Evolutionary conservation across 1,139 yeast genomes (phyloP).

Genomic region (Lodderomyces orthopsilosis): DNA sequence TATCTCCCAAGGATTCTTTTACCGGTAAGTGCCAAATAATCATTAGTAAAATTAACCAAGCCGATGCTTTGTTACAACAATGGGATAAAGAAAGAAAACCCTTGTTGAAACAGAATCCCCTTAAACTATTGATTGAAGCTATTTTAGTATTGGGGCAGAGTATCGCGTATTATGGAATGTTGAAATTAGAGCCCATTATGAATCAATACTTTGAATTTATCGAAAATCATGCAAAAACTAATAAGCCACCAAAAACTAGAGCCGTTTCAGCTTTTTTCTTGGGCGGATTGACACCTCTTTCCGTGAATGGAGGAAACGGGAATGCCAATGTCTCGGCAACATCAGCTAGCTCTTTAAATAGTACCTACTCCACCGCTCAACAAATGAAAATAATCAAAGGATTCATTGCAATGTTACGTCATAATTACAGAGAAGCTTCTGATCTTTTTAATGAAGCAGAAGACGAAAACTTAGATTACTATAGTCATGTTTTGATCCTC

Average conservation of each 20-base stretch:
- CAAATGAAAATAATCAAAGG: constrained; percentile 11
- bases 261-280: constrained; percentile 9
- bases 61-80: constrained; percentile 8
- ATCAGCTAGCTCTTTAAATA: not conserved
- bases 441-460: constrained; percentile 6
- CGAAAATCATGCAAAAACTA: not conserved
- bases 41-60: constrained; percentile 8
- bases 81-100: constrained; percentile 11
- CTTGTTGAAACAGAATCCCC: constrained; percentile 8
- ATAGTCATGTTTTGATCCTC: not conserved
- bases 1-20: constrained; percentile 10
- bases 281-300: not conserved
- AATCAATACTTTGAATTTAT: constrained; percentile 10
- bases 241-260: constrained; percentile 5
- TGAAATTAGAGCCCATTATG: constrained; percentile 12
- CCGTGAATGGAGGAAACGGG: not conserved
- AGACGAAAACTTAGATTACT: constrained; percentile 1
- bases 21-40: constrained; percentile 13
- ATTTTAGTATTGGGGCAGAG: constrained; percentile 12
- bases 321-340: no score
- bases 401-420: constrained; percentile 13
- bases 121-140: constrained; percentile 11
- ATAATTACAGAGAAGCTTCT: constrained; percentile 11
- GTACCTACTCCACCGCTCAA: not conserved
- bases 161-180: constrained; percentile 9